A percentile compares a stretch with the other conserved stretches of the same genome.
These are phyloP conservation scores for Tricholoma terreum DNA, from an alignment of 768 basidiomycete species.

Conservation along the genomic window DNA sequence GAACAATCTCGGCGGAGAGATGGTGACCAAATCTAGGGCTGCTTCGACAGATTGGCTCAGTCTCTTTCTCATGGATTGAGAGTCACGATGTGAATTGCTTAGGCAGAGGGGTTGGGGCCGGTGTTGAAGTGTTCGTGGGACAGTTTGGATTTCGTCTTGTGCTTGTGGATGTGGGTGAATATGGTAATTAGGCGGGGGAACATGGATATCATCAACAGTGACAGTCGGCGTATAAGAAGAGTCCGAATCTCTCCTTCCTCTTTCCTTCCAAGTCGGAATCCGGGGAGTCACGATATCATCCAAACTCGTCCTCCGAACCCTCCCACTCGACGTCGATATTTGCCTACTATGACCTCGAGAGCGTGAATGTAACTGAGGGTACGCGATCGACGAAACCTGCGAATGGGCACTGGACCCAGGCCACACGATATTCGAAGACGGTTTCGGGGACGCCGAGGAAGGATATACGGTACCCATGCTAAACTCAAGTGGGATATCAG, in stretches of 20 bases:
- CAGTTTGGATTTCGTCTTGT: slow-evolving; percentile 27
- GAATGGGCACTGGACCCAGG: slow-evolving; percentile 2
- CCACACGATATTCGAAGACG: slow-evolving; percentile 6
- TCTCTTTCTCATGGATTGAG: background rate
- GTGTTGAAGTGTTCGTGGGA: slow-evolving; percentile 30
- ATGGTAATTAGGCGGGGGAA: slow-evolving; percentile 18
- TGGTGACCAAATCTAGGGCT: background rate
- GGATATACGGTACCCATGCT: background rate
- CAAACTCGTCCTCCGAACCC: slow-evolving; percentile 23
- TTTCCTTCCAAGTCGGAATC: background rate
- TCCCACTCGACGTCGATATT: background rate
- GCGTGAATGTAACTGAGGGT: background rate
- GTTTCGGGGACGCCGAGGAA: background rate
- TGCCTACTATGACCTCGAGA: background rate
- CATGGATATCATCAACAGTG: slow-evolving; percentile 28
- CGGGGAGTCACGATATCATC: slow-evolving; percentile 14
- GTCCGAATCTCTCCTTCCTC: slow-evolving; percentile 10
- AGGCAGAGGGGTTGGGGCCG: background rate
- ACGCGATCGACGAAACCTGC: background rate
- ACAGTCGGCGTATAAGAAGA: slow-evolving; percentile 12
- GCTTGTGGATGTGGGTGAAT: background rate
- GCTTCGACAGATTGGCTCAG: background rate
- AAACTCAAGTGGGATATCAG: slow-evolving; percentile 26
- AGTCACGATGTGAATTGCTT: too few species aligned
- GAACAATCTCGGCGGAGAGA: background rate